These are phyloP conservation scores for Termitomyces sp. DNA, from an alignment of 768 basidiomycete genomes.

Conservation along the genomic window DNA sequence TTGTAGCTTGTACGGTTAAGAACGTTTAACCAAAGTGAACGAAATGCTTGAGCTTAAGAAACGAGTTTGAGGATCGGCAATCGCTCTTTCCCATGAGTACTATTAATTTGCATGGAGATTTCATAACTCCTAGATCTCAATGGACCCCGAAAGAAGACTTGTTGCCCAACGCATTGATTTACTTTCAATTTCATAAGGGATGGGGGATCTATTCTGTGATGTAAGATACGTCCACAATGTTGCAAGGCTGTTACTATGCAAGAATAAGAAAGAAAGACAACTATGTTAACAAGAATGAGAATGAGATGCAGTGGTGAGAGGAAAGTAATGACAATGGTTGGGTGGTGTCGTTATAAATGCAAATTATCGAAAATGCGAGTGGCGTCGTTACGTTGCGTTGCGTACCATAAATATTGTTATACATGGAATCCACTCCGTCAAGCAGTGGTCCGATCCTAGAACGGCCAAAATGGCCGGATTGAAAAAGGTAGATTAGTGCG, in stretches of 20 bases:
- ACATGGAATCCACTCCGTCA: constrained; percentile 2
- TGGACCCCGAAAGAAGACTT: background rate
- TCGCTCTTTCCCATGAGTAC: too few species aligned
- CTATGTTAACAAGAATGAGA: constrained; percentile 12
- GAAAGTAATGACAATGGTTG: constrained; percentile 6
- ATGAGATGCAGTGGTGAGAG: constrained; percentile 15
- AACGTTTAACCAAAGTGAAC: background rate
- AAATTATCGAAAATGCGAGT: constrained; percentile 3
- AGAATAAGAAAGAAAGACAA: constrained; percentile 12
- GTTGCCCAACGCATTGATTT: too few species aligned
- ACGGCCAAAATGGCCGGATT: too few species aligned
- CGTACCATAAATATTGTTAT: constrained; percentile 4
- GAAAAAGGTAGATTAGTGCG: background rate
- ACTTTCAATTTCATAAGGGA: background rate
- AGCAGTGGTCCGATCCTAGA: background rate
- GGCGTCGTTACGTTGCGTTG: background rate
- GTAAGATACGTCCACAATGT: constrained; percentile 19
- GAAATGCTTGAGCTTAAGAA: background rate
- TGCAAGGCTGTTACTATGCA: constrained; percentile 23
- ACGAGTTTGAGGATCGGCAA: background rate
- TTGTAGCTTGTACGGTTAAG: background rate
- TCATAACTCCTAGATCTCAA: background rate
- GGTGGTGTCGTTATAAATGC: constrained; percentile 12
- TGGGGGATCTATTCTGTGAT: constrained; percentile 18
- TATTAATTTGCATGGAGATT: background rate